Evolutionary conservation across 352 stramenopile genomes (phyloP).

Genomic region (Pythium brachiatum): DNA sequence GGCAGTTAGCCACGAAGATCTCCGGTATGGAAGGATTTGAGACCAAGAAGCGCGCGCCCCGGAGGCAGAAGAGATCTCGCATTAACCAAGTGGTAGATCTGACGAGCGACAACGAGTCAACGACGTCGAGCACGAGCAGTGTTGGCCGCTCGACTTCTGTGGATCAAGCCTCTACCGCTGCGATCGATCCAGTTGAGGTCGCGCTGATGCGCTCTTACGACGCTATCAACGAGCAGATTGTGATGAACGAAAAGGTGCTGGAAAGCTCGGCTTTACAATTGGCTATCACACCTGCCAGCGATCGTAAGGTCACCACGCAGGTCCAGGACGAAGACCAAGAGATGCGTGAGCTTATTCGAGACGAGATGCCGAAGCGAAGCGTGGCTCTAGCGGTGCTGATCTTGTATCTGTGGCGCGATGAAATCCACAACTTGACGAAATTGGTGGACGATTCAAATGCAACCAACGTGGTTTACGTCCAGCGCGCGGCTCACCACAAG

Average conservation of each 20-base stretch:
- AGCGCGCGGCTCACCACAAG: background rate
- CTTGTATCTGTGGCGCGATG: slow-evolving; percentile 13
- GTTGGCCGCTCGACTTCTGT: too few relatives aligned
- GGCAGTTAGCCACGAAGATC: slow-evolving; percentile 14
- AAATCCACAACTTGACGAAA: background rate
- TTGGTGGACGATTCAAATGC: background rate
- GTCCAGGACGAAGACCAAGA: slow-evolving; percentile 44
- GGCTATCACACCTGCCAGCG: slow-evolving; percentile 16
- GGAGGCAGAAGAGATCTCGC: slow-evolving; percentile 41
- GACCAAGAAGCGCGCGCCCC: too few relatives aligned
- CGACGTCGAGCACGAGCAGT: too few relatives aligned
- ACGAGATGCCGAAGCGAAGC: slow-evolving; percentile 30
- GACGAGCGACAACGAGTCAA: slow-evolving; percentile 24
- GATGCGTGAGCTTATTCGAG: slow-evolving; percentile 31
- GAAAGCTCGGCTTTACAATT: slow-evolving; percentile 31
- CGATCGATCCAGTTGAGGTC: background rate
- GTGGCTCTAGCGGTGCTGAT: slow-evolving; percentile 35
- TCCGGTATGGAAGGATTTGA: slow-evolving; percentile 3
- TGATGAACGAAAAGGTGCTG: slow-evolving; percentile 37
- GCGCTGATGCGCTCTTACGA: background rate
- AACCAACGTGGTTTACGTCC: slow-evolving; percentile 3
- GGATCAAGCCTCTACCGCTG: too few relatives aligned
- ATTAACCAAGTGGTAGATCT: background rate
- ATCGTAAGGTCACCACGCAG: slow-evolving; percentile 21
- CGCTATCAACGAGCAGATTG: slow-evolving; percentile 15